Evolutionary conservation across 495 filamentous ascomycete species (phyloP), one percentile per base, ranked within the genome.

Genomic region (Podospora bellae-mahoneyi): DNA sequence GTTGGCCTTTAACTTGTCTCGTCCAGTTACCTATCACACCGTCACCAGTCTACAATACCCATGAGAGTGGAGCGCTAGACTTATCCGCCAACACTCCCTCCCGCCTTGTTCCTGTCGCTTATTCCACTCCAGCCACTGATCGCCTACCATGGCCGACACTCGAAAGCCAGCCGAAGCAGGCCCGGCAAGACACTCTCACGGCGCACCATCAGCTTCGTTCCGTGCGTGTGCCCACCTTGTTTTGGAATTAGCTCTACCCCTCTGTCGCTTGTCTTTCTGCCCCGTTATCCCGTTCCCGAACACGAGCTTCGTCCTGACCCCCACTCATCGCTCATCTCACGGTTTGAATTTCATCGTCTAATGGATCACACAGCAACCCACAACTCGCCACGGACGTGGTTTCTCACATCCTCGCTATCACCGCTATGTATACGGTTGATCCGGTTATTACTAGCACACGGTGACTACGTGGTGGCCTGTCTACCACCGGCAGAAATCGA

Each of bases 381-480:
- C 72, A 87, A 87, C 72, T 87, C 85, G 54, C 84, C 85, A 66
- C 78, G 85, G 67, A 90, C 92, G 76, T 98, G 95, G 94, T 89
- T 97, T 74, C 83, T 98, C 66, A 96, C 93, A 28, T 89, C 91
- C 60, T 89, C 90, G 20, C 83, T 92, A 69, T 91, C 91, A 62
- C 92, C 94, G n/a, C 85, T 96, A 72, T 88, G 84, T 53, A 80
- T 89, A 61, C 84, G 86, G 26, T 83, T 94, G 69, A 87, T 91
- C 60, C 86, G 90, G 59, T 87, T 91, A 72, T 82, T 92, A 62
- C 88, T 97, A 56, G 86, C 84, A 23, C 92, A 97, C 79, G 92
- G 95, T 57, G 95, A 97, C 76, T 91, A 86, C 74, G 90, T 93
- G 23, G 87, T 93, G 19, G 89, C 91, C 28, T 93, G 93, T 59